Percentiles rank a stretch among this genome's conserved stretches.
These are phyloP conservation scores for Trichoderma endophyticum DNA, from an alignment of 2,329 filamentous ascomycete genomes.

Conservation along the genomic window DNA sequence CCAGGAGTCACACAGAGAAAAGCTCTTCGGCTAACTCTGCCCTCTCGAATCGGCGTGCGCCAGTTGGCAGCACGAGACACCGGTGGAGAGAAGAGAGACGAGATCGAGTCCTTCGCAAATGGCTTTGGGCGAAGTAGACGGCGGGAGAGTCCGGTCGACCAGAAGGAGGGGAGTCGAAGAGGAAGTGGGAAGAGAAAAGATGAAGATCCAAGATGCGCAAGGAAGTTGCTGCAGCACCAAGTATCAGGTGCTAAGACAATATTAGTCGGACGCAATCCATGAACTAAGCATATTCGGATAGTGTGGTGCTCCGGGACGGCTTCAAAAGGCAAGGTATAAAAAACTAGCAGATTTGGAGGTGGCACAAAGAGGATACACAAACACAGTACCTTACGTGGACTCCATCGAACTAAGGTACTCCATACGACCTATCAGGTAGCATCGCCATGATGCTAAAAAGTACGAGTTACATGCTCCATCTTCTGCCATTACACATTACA, in stretches of 20 bases:
- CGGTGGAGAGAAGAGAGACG: background rate
- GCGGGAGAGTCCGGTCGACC: background rate
- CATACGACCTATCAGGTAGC: background rate
- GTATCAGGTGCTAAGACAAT: background rate
- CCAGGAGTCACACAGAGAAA: background rate
- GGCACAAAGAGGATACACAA: background rate
- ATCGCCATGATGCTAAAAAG: background rate
- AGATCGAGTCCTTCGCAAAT: background rate
- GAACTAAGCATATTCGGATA: background rate
- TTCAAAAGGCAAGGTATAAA: background rate
- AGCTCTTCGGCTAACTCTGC: background rate
- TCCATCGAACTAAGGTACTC: background rate
- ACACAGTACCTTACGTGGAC: background rate
- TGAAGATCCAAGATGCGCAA: constrained; percentile 1
- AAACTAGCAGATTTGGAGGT: background rate
- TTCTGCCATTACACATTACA: background rate
- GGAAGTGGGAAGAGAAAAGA: background rate
- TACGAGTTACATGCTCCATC: background rate
- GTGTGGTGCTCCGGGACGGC: background rate
- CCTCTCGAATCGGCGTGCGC: background rate
- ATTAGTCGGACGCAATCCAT: background rate
- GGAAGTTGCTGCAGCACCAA: background rate
- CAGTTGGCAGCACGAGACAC: background rate
- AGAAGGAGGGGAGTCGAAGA: background rate
- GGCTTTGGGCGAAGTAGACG: background rate